Evolutionary conservation across 306 rosid species (phyloP).

Genomic region (Citrullus mucosospermus): DNA sequence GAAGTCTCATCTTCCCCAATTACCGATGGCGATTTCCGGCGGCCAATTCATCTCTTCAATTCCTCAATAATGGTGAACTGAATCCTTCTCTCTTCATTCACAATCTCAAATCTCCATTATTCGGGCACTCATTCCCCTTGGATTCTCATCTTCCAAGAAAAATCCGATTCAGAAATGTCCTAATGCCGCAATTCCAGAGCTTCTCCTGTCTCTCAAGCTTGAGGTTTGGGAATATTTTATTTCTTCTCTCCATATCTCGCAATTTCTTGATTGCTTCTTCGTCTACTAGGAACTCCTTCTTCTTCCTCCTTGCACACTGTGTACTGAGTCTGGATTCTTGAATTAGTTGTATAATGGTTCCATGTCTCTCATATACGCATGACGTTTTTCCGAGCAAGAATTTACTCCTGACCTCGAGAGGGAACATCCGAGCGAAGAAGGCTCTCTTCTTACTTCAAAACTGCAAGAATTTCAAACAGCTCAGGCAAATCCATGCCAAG

Average conservation of each 20-base stretch:
- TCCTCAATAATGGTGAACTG: neutral
- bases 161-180: neutral
- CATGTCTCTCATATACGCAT: constrained; percentile 27
- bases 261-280: neutral
- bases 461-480: constrained; percentile 38
- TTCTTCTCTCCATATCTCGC: neutral
- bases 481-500: constrained; percentile 48
- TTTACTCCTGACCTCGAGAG: constrained; percentile 11
- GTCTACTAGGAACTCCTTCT: neutral
- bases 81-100: neutral
- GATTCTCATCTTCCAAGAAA: neutral
- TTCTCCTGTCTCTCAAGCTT: neutral
- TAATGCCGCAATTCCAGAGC: neutral
- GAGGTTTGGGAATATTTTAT: neutral
- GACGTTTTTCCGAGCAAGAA: constrained; percentile 9
- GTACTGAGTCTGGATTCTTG: neutral
- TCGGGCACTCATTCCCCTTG: neutral
- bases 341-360: neutral
- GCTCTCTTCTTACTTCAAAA: constrained; percentile 33
- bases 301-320: neutral
- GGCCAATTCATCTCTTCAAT: neutral
- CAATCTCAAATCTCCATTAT: neutral
- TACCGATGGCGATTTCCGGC: neutral
- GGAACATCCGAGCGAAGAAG: constrained; percentile 16
- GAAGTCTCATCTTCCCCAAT: neutral